phyloP scores from a whole-genome alignment of 2,329 filamentous ascomycete genomes.

The Fusarium siculi region DNA sequence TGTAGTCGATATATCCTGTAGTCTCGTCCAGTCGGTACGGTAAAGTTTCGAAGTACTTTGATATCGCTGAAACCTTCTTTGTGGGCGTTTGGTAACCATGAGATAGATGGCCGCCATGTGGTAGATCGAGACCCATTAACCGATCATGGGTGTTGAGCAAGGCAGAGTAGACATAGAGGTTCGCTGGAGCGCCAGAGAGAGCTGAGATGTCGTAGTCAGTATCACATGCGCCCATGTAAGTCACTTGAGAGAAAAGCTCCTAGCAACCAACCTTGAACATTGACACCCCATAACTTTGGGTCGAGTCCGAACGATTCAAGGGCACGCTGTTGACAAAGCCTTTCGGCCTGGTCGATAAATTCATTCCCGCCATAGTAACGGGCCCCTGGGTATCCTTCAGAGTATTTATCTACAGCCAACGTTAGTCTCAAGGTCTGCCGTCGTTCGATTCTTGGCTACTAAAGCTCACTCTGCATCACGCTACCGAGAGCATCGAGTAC shows the following conservation, averaged over 20 bases:
- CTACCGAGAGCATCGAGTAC: slow-evolving; percentile 92
- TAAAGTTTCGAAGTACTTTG: slow-evolving; percentile 98
- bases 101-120: slow-evolving; percentile 94
- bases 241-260: neutral
- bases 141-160: slow-evolving; percentile 92
- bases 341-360: slow-evolving; percentile 91
- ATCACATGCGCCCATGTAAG: neutral
- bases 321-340: slow-evolving; percentile 89
- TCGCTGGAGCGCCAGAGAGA: slow-evolving; percentile 78
- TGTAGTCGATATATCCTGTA: slow-evolving; percentile 95
- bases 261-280: slow-evolving; percentile 80
- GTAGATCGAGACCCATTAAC: slow-evolving; percentile 95
- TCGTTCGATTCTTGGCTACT: neutral
- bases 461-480: slow-evolving; percentile 85
- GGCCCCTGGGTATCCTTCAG: slow-evolving; percentile 95
- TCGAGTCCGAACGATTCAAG: slow-evolving; percentile 87
- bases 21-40: slow-evolving; percentile 92
- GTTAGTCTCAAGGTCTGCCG: neutral
- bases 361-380: slow-evolving; percentile 98
- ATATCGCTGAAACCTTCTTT: slow-evolving; percentile 96
- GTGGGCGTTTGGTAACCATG: slow-evolving; percentile 97
- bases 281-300: slow-evolving; percentile 92
- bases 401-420: slow-evolving; percentile 84
- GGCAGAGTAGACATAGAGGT: slow-evolving; percentile 95
- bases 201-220: slow-evolving; percentile 58